Percentiles rank a stretch among this genome's conserved stretches.
phyloP scores from a whole-genome alignment of 1,284 basidiomycete genomes.

The Moesziomyces parantarcticus region DNA sequence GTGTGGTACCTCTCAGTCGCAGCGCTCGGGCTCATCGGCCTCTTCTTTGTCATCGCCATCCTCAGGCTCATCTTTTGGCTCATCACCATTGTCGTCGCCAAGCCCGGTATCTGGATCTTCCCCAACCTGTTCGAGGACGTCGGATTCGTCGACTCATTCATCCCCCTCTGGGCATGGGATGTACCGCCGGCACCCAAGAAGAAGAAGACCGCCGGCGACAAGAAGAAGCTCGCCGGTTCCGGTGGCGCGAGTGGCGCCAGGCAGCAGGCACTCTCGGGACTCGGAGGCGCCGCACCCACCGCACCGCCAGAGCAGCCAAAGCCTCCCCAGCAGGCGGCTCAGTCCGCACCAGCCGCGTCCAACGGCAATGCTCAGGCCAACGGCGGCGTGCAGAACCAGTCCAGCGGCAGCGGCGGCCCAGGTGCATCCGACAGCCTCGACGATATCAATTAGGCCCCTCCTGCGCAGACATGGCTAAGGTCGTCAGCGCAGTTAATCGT shows the following conservation, averaged over 20 bases:
- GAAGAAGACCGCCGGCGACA: conserved; percentile 71
- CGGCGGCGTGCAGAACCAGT: conserved; percentile 3
- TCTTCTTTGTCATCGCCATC: conserved; percentile 92
- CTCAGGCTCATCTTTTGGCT: conserved; percentile 93
- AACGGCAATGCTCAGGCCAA: conserved; percentile 1
- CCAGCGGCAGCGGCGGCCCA: conserved; percentile 28
- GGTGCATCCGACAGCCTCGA: conserved; percentile 45
- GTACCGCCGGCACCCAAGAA: conserved; percentile 72
- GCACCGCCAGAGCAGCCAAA: conserved; percentile 22
- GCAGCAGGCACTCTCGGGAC: conserved; percentile 33
- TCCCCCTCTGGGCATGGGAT: conserved; percentile 98
- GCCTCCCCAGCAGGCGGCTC: conserved; percentile 25
- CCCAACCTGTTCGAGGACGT: conserved; percentile 98
- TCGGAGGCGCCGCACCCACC: conserved; percentile 18
- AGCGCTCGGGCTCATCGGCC: conserved; percentile 85
- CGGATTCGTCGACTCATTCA: conserved; percentile 98
- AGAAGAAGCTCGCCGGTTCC: conserved; percentile 12
- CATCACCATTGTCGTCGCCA: conserved; percentile 84
- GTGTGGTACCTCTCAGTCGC: conserved; percentile 94
- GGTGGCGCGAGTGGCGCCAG: conserved; percentile 7
- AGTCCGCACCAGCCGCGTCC: conserved; percentile 21
- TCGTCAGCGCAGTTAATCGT: too few species aligned
- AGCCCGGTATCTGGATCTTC: conserved; percentile 98
- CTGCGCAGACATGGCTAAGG: too few species aligned
- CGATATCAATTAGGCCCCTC: conserved; percentile 34